Conservation (phyloP, 768 basidiomycete species). For the Cytidiella melzeri region DNA sequence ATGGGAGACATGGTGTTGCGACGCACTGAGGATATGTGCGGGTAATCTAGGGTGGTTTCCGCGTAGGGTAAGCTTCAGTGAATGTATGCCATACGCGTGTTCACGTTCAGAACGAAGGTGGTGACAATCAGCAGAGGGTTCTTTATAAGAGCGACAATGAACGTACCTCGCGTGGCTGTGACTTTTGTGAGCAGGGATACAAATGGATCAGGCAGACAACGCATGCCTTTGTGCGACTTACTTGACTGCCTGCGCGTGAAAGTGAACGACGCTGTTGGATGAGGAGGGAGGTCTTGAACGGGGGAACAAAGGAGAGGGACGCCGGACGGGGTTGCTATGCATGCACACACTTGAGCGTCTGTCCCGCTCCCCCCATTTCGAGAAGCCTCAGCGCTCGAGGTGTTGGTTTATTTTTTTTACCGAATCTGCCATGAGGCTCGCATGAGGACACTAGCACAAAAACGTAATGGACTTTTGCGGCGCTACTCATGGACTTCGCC, state of each 20-base stretch:
- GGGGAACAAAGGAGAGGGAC: neutral
- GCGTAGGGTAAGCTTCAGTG: neutral
- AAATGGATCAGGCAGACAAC: neutral
- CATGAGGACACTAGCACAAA: neutral
- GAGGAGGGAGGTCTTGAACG: neutral
- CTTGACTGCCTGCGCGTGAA: constrained; percentile 3
- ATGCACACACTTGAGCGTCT: too few species aligned
- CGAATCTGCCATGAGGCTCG: neutral
- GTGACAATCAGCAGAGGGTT: neutral
- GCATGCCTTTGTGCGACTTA: constrained; percentile 10
- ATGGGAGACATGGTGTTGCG: constrained; percentile 9
- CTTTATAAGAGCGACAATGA: neutral
- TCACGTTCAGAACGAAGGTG: neutral
- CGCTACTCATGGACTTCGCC: too few species aligned
- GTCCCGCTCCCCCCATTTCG: neutral
- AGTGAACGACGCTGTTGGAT: neutral
- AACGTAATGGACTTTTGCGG: too few species aligned
- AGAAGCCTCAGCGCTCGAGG: neutral
- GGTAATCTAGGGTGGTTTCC: neutral
- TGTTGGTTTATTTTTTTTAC: neutral
- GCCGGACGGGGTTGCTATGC: neutral
- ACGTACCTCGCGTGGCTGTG: neutral
- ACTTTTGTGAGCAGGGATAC: neutral
- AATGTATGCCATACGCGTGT: neutral
- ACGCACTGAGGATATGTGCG: neutral